Evolutionary conservation across 805 yeast genomes (phyloP), one percentile per base, ranked within the genome.

Genomic region (Nakazawaea siamensis): DNA sequence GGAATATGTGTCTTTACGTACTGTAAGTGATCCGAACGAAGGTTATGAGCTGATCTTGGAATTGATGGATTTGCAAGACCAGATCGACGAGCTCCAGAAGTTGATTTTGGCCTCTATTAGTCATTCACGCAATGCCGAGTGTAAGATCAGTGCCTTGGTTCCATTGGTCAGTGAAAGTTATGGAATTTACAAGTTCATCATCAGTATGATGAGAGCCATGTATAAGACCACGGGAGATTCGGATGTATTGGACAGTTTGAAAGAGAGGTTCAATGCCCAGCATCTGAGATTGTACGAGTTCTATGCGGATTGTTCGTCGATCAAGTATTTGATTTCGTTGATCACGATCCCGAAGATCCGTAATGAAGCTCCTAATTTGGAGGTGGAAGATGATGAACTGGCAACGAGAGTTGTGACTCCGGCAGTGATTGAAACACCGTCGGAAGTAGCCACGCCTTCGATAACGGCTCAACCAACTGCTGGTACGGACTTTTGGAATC

Each of bases 21-120:
- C 87, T 3, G 94, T 85, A 25, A 79, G 85, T 48, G 95, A 90
- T 55, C 97, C 97, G 5, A 87, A 90, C 52, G 95, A 87, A 59
- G 97, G 97, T 5, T 88, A 81, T 54, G 95, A 90, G 51, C 78
- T 94, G 1, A 76, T 90, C 41, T 54, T 85, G 43, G 96, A 86
- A 52, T 64, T 90, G 48, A 79, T 86, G 84, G 74, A 76, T 29
- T 62, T 90, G 38, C 96, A 87, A 57, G 97, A 90, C 51, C 64
- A 76, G 15, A 73, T 87, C 35, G 90, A 84, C 51, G 81, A 80
- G 42, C 74, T 84, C 40, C 87, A 82, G 46, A 74, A 80, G 41
- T 60, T 83, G 26, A 70, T 88, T 9, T 81, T 90, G 51, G 77
- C 94, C 0, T 68, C 81, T 5, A 64, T 87, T 34, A 67, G 73